Percentiles rank a stretch among this genome's conserved stretches.
Conservation (phyloP, 2,329 filamentous ascomycete species). For the Aphanoascus verrucosus region DNA sequence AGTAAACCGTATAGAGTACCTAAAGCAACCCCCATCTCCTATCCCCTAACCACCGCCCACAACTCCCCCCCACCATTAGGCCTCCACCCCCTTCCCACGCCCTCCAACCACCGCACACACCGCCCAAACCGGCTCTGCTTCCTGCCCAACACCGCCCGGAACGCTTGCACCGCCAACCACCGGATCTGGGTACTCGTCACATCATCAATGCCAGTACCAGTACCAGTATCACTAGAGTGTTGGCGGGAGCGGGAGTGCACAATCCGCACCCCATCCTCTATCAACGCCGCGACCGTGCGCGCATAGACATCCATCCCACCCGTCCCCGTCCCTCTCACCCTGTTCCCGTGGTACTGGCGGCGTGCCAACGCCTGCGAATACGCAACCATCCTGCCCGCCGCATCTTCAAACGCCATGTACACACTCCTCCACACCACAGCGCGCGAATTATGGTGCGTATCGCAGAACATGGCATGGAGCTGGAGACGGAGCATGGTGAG, state of each 20-base stretch:
- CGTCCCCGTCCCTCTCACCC: background rate
- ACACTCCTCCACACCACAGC: constrained; percentile 63
- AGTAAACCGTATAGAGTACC: background rate
- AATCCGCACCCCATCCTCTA: constrained; percentile 53
- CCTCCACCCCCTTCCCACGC: constrained; percentile 35
- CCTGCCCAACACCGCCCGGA: constrained; percentile 53
- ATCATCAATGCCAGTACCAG: too few relatives aligned
- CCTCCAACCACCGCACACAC: constrained; percentile 59
- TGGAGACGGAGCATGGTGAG: constrained; percentile 70
- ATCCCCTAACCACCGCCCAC: constrained; percentile 25
- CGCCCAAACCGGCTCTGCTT: constrained; percentile 61
- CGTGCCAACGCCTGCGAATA: constrained; percentile 51
- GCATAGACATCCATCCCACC: constrained; percentile 45
- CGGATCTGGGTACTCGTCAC: constrained; percentile 51
- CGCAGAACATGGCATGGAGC: constrained; percentile 53
- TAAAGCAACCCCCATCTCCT: constrained; percentile 29
- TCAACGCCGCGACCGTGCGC: constrained; percentile 49
- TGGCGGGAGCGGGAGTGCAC: constrained; percentile 45
- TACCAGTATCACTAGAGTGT: too few relatives aligned
- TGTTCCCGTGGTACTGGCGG: background rate
- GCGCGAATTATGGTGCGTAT: constrained; percentile 64
- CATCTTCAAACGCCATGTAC: constrained; percentile 61
- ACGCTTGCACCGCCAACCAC: constrained; percentile 60
- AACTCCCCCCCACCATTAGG: constrained; percentile 29
- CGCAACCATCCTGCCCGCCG: constrained; percentile 61